These are phyloP conservation scores for Calycina herbarum DNA, from an alignment of 2,329 filamentous ascomycete genomes.

Conservation along the genomic window DNA sequence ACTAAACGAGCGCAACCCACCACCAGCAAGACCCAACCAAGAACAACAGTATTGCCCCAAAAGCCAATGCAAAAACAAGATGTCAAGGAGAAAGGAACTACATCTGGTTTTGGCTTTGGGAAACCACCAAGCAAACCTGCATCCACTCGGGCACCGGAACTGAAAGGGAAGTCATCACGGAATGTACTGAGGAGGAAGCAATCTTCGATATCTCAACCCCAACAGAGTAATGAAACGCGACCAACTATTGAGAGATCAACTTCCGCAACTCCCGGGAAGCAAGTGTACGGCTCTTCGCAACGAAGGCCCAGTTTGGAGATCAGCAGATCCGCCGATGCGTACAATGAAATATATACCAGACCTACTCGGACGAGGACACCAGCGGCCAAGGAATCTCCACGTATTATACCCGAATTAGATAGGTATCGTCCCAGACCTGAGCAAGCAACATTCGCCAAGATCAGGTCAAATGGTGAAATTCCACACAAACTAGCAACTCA, in stretches of 20 bases:
- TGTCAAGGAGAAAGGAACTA: slow-evolving; percentile 8
- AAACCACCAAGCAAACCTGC: slow-evolving; percentile 21
- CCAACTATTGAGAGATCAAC: slow-evolving; percentile 29
- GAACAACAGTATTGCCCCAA: slow-evolving; percentile 24
- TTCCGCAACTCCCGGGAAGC: slow-evolving; percentile 27
- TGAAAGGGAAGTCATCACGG: slow-evolving; percentile 38
- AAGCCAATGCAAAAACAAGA: slow-evolving; percentile 22
- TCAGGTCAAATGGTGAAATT: slow-evolving; percentile 45
- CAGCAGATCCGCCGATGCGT: slow-evolving; percentile 33
- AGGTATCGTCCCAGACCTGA: slow-evolving; percentile 54
- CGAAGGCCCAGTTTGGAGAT: slow-evolving; percentile 28
- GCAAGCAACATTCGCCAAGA: slow-evolving; percentile 35
- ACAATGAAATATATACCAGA: slow-evolving; percentile 45
- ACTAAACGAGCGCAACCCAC: slow-evolving; percentile 27
- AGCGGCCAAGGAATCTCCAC: slow-evolving; percentile 33
- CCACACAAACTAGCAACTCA: slow-evolving; percentile 61
- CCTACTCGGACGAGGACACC: slow-evolving; percentile 22
- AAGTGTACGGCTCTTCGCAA: slow-evolving; percentile 19
- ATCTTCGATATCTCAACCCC: slow-evolving; percentile 43
- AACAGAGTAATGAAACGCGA: slow-evolving; percentile 35
- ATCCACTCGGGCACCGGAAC: slow-evolving; percentile 19
- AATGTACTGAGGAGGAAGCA: slow-evolving; percentile 53
- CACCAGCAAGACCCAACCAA: slow-evolving; percentile 27
- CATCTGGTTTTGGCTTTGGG: slow-evolving; percentile 31
- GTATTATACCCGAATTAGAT: slow-evolving; percentile 59